Base-by-base conservation (phyloP, 2,329 filamentous ascomycete genomes). In the Neopestalotiopsis sp. region DNA sequence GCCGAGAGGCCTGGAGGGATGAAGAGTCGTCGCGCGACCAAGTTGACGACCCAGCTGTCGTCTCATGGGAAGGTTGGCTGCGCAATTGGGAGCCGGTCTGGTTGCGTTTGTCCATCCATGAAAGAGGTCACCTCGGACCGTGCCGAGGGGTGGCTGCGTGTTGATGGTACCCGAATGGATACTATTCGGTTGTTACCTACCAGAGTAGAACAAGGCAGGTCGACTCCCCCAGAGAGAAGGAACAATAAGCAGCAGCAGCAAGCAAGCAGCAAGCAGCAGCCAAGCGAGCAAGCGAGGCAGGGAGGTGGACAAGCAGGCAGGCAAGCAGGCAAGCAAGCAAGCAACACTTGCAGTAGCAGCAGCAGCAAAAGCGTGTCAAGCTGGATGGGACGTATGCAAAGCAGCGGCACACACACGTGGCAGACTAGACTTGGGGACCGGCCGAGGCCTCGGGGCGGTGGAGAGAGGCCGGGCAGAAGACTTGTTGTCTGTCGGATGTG, bases 31-130 rank as follows among this genome's bases (percentile, higher is more conserved):
- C 63, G 40, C 38, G 63, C 45, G 63, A 66, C 63, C 63, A 66
- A 32, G 61, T 20, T 17, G 63, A 66, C 10, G 59, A 62, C 17
- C 59, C 59, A n/a, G 63, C 14, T 20, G 45, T 30, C 10, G 45
- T 32, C 17, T 66, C 63, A 57, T 38, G 34, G 3, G 63, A 66
- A n/a, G 63, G 63, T 57, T 20, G 28, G 30, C 42, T 34, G 40
- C 63, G 63, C 42, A 66, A 49, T 57, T 66, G 42, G 24, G 63
- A 30, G 45, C 42, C 63, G 45, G 42, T 66, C 14, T 66, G 63
- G 30, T 66, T 66, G 45, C 63, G 63, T 66, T 57, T 66, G 49
- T 66, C 63, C 63, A 66, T 66, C 63, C 63, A 66, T 58, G 28
- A 62, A 59, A 56, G 32, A 42, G 32, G 40, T 34, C 63, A 66